Evolutionary conservation across 1,284 basidiomycete species (phyloP), one percentile per base, ranked within the genome.

Genomic region (Rhizopogon hawkerae): DNA sequence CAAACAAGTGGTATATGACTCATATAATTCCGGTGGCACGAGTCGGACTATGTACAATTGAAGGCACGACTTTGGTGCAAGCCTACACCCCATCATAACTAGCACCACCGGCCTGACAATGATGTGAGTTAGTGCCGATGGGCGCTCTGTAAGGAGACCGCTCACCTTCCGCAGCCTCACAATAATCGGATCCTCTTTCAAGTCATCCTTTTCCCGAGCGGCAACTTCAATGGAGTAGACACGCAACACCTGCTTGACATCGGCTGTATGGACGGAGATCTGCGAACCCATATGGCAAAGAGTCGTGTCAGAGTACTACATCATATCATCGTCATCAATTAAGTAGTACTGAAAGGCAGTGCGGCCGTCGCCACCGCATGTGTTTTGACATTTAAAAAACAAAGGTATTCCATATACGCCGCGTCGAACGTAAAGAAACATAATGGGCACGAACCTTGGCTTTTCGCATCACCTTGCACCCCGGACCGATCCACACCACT

Each of bases 401-500:
- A 50, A 50, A 24, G 14, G 29, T 26, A 31, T 43, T 38, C 36
- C 50, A 37, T 47, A 44, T 59, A 62, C 24, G 51, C 51, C 47
- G 49, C 24, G 35, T 37, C 1, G 50, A 46, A 63, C 62, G 57
- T 63, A 58, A 59, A 52, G 33, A 37, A 38, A 45, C 24, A 42
- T 29, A 36, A 21, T 16, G 11, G 34, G 24, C 5, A 65, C 78
- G 56, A 56, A 89, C 90, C 82, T 89, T 92, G 38, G 85, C 92
- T 70, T 84, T 87, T 54, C 92, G 78, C 92, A 94, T 92, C 56
- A 92, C 75, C 72, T 89, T 90, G 69, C 89, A 91, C 38, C 75
- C 69, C 35, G 80, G 74, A 36, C 92, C 92, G 67, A 94, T 93
- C 91, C 92, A 94, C 51, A 85, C 81, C 66, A 94, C 78, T 60